These are phyloP conservation scores for Cruciata laevipes DNA, from an alignment of 257 asterid species.

Conservation along the genomic window DNA sequence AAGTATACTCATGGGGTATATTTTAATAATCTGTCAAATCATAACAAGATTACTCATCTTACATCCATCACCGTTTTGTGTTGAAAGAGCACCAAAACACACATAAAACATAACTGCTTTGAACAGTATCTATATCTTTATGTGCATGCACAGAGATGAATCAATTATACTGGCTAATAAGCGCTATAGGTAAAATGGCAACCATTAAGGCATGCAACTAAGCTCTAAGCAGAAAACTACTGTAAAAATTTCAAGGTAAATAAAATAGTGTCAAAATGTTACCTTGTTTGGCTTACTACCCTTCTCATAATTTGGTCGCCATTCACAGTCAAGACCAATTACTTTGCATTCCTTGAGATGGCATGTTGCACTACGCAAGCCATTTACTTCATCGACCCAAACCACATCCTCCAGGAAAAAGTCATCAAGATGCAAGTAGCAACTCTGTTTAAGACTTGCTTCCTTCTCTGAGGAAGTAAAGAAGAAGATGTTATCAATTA, in stretches of 20 bases:
- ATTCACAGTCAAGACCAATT: constrained; percentile 89
- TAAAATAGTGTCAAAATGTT: constrained; percentile 5
- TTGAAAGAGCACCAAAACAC: not conserved
- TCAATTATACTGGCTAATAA: no score
- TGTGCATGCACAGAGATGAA: not conserved
- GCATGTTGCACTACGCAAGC: constrained; percentile 48
- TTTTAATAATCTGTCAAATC: not conserved
- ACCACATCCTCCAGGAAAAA: constrained; percentile 61
- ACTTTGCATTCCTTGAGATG: constrained; percentile 75
- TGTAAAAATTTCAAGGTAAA: not conserved
- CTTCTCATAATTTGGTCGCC: constrained; percentile 86
- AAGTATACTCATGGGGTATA: not conserved
- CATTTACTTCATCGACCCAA: constrained; percentile 68
- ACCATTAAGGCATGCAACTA: not conserved
- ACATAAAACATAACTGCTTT: constrained; percentile 1
- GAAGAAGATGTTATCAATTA: not conserved
- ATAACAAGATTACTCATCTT: not conserved
- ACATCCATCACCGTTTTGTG: not conserved
- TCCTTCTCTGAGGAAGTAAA: constrained; percentile 40
- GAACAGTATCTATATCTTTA: not conserved
- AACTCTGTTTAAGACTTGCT: constrained; percentile 33
- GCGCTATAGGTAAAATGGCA: not conserved
- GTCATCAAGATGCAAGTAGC: constrained; percentile 65
- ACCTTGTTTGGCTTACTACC: constrained; percentile 79
- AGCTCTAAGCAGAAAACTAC: not conserved